Base-by-base conservation (phyloP, 257 asterid genomes). In the Fraxinus quadrangulata region DNA sequence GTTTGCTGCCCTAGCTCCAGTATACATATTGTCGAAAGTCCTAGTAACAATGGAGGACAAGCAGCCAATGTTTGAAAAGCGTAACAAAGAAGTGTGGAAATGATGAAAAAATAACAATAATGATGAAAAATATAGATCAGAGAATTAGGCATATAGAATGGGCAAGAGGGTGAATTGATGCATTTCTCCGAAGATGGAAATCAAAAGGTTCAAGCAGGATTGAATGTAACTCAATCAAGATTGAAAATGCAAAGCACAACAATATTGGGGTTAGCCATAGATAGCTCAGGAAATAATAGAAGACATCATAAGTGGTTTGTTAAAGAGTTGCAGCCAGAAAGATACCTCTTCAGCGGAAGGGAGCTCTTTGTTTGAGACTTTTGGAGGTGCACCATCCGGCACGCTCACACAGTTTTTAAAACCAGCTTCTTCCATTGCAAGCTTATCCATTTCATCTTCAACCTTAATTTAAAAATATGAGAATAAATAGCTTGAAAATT, bases 371-470 rank as follows among this genome's bases (percentile, higher is more conserved):
- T 84, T 40, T n/a, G 98, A 92, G 80, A 87, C 91, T 80, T 87
- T 85, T 42, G 97, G 77, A 77, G 99, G 99, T 26, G 99, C 98
- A 67, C 99, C 98, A 86, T 93, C 94, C 68, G 98, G 99, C 80
- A 95, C 98, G 66, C 99, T 95, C 79, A 91, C 99, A 75, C 98
- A 95, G 68, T 91, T 93, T 81, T 84, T 85, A 83, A 93, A 93
- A 76, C 99, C 99, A 74, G 98, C 98, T 83, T 95, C 99, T 89
- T 93, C 99, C 97, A 95, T 87, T 45, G 99, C 93, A 87, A 95
- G 99, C 88, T 95, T 95, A 86, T 95, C 98, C 89, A 95, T 93
- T 88, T 95, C 99, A 82, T 98, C 99, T 85, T 95, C 99, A 85
- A 95, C 99, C 99, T 95, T 70, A 70, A 69, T 77, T 56, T 67